These are phyloP conservation scores for Prunus mira DNA, from an alignment of 306 rosid genomes.

Conservation along the genomic window DNA sequence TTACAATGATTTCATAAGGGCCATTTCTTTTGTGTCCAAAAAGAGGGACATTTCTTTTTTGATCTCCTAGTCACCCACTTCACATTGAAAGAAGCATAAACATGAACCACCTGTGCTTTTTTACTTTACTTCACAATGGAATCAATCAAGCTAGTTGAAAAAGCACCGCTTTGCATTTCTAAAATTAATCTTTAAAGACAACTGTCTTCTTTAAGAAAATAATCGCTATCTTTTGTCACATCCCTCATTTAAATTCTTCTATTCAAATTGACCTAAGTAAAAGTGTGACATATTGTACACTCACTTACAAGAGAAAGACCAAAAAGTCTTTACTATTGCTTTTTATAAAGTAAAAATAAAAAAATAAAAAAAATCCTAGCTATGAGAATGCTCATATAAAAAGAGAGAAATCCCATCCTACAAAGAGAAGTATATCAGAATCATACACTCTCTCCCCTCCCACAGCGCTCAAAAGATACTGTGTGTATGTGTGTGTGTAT, in stretches of 20 bases:
- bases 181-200: conserved; percentile 44
- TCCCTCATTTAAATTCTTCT: not conserved
- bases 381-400: not conserved
- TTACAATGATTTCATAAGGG: not conserved
- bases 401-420: conserved; percentile 24
- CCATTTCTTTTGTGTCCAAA: not conserved
- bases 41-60: conserved; percentile 9
- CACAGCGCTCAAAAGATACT: conserved; percentile 21
- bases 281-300: not conserved
- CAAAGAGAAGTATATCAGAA: conserved; percentile 40
- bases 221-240: conserved; percentile 42
- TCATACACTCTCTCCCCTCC: conserved; percentile 28
- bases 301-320: not conserved
- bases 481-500: not conserved
- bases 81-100: conserved; percentile 27
- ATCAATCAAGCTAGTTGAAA: conserved; percentile 23
- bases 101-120: conserved; percentile 28
- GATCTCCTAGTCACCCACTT: conserved; percentile 28
- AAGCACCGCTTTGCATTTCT: conserved; percentile 29
- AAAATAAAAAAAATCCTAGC: not conserved
- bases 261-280: not conserved
- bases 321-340: not conserved
- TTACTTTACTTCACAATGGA: conserved; percentile 31
- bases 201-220: conserved; percentile 55
- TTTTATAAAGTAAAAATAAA: not conserved